These are phyloP conservation scores for Podila verticillata DNA, from an alignment of 192 early-diverging fungal species.

Conservation along the genomic window DNA sequence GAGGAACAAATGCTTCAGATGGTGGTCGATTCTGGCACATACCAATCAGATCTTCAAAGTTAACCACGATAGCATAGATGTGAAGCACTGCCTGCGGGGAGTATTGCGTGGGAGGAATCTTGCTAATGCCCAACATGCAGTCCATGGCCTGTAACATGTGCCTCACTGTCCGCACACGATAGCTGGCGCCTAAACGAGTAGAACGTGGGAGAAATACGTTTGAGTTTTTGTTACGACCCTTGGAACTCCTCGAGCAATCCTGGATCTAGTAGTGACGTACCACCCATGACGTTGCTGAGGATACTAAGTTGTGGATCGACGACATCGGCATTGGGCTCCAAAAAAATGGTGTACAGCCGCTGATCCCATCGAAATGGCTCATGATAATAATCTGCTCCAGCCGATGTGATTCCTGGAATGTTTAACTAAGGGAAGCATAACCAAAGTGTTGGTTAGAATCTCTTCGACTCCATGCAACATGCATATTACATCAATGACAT, in stretches of 20 bases:
- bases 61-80: conserved; percentile 67
- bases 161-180: conserved; percentile 59
- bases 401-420: conserved; percentile 68
- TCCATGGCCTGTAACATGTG: conserved; percentile 76
- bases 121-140: conserved; percentile 57
- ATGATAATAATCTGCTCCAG: conserved; percentile 71
- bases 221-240: too few species aligned
- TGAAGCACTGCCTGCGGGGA: conserved; percentile 50
- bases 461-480: background rate
- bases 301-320: conserved; percentile 66
- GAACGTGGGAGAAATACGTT: too few species aligned
- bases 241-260: background rate
- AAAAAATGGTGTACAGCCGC: conserved; percentile 70
- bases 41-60: conserved; percentile 70
- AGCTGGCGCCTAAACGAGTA: conserved; percentile 31
- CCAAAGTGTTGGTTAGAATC: background rate
- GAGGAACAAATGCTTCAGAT: background rate
- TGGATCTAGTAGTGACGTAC: conserved; percentile 11
- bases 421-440: conserved; percentile 58
- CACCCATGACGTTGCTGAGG: conserved; percentile 79
- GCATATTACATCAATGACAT: background rate
- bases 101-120: conserved; percentile 48
- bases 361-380: conserved; percentile 93
- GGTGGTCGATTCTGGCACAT: conserved; percentile 26
- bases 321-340: conserved; percentile 59